These are phyloP conservation scores for Hirschioporus abietinus DNA, from an alignment of 768 basidiomycete species.

Conservation along the genomic window DNA sequence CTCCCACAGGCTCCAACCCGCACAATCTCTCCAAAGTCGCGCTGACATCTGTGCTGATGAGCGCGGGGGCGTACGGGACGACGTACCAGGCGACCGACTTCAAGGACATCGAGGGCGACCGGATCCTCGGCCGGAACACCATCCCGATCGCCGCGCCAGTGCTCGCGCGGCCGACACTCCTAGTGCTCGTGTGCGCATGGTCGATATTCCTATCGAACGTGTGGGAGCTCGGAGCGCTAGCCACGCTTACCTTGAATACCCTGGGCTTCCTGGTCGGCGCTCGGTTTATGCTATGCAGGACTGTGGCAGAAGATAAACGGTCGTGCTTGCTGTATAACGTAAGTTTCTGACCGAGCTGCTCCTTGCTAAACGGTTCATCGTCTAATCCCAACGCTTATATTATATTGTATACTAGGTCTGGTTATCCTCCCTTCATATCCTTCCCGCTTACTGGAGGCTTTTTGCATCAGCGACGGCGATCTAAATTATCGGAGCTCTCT, in stretches of 20 bases:
- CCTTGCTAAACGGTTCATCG: no score
- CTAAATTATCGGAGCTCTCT: neutral
- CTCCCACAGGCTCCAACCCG: neutral
- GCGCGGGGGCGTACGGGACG: constrained; percentile 25
- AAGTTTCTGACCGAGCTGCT: neutral
- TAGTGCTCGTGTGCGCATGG: constrained; percentile 18
- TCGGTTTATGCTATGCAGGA: constrained; percentile 15
- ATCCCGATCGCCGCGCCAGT: constrained; percentile 21
- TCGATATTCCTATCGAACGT: constrained; percentile 16
- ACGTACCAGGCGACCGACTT: constrained; percentile 36
- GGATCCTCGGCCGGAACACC: constrained; percentile 24
- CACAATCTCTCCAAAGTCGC: constrained; percentile 14
- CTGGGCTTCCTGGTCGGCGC: constrained; percentile 16
- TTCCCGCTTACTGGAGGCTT: neutral
- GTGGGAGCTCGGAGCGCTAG: constrained; percentile 16
- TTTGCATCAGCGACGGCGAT: neutral
- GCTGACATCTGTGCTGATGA: constrained; percentile 19
- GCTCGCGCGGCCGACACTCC: constrained; percentile 15
- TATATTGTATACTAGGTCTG: neutral
- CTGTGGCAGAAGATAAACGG: constrained; percentile 17
- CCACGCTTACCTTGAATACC: constrained; percentile 10
- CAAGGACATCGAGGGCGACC: constrained; percentile 27
- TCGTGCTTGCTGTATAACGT: constrained; percentile 28
- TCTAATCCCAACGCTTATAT: neutral
- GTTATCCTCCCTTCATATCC: neutral